Evolutionary conservation across 352 stramenopile genomes (phyloP).

Genomic region (Phytophthora sp.): DNA sequence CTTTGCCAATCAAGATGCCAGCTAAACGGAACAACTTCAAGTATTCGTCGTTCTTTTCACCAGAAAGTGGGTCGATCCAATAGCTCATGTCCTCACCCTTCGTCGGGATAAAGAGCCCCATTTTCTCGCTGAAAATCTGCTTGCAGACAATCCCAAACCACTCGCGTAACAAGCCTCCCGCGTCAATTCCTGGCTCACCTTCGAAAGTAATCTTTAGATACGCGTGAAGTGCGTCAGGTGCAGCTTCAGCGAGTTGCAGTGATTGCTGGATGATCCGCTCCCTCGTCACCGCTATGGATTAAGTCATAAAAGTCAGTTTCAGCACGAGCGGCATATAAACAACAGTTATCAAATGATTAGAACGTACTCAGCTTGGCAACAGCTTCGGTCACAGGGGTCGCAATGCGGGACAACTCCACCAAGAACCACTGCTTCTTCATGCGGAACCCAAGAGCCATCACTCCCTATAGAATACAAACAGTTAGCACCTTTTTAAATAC

Average conservation of each 20-base stretch:
- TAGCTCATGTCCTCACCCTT: constrained; percentile 74
- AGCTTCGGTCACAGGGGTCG: constrained; percentile 65
- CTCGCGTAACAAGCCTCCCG: constrained; percentile 66
- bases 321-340: not conserved
- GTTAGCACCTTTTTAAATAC: not conserved
- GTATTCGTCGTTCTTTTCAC: constrained; percentile 48
- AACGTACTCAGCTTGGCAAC: constrained; percentile 71
- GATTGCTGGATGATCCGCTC: constrained; percentile 68
- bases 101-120: constrained; percentile 61
- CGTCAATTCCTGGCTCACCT: constrained; percentile 69
- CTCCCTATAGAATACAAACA: constrained; percentile 40
- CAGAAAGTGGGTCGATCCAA: constrained; percentile 70
- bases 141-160: constrained; percentile 73
- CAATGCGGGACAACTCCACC: constrained; percentile 67
- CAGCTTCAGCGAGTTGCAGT: constrained; percentile 47
- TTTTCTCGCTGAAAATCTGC: constrained; percentile 57
- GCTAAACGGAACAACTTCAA: constrained; percentile 67
- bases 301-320: constrained; percentile 4
- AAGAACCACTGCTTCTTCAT: constrained; percentile 89
- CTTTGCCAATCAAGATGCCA: constrained; percentile 67
- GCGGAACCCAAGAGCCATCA: constrained; percentile 80
- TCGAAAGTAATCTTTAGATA: constrained; percentile 78
- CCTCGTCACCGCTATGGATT: constrained; percentile 50
- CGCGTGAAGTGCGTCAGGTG: constrained; percentile 56
- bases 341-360: not conserved